These are phyloP conservation scores for Boletus tylopilopsis DNA, from an alignment of 768 basidiomycete species.

Conservation along the genomic window DNA sequence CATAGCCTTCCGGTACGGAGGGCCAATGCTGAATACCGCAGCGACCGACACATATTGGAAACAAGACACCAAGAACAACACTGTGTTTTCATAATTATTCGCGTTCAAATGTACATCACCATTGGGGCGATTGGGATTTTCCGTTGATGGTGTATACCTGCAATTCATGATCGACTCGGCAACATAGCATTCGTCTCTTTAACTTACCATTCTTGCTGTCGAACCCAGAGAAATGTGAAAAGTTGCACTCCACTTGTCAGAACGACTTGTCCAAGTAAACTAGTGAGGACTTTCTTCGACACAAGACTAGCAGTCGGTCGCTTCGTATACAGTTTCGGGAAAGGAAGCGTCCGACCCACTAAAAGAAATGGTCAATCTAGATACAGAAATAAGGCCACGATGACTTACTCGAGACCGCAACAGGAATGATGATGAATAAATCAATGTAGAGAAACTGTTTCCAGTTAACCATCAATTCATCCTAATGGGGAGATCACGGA, in stretches of 20 bases:
- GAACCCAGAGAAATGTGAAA: slow-evolving; percentile 89
- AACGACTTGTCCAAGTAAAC: slow-evolving; percentile 88
- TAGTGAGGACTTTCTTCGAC: slow-evolving; percentile 90
- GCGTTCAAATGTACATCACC: slow-evolving; percentile 74
- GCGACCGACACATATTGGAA: slow-evolving; percentile 99
- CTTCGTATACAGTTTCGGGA: slow-evolving; percentile 79
- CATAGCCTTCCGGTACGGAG: slow-evolving; percentile 92
- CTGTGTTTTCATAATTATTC: slow-evolving; percentile 88
- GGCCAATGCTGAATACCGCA: slow-evolving; percentile 96
- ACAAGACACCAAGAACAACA: slow-evolving; percentile 88
- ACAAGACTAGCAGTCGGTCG: slow-evolving; percentile 94
- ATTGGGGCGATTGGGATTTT: slow-evolving; percentile 41
- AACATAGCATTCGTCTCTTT: neutral
- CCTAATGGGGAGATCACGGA: slow-evolving; percentile 30
- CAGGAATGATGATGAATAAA: slow-evolving; percentile 94
- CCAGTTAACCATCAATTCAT: slow-evolving; percentile 8
- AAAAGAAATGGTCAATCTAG: slow-evolving; percentile 8
- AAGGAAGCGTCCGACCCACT: slow-evolving; percentile 97
- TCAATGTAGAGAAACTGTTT: slow-evolving; percentile 93
- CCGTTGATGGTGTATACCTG: slow-evolving; percentile 73
- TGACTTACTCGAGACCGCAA: slow-evolving; percentile 89
- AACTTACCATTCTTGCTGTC: slow-evolving; percentile 73
- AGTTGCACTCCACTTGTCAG: slow-evolving; percentile 80
- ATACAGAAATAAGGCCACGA: neutral
- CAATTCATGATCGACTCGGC: neutral